These are phyloP conservation scores for Chimonanthus salicifolius DNA, from an alignment of 164 flowering plant species.

Conservation along the genomic window DNA sequence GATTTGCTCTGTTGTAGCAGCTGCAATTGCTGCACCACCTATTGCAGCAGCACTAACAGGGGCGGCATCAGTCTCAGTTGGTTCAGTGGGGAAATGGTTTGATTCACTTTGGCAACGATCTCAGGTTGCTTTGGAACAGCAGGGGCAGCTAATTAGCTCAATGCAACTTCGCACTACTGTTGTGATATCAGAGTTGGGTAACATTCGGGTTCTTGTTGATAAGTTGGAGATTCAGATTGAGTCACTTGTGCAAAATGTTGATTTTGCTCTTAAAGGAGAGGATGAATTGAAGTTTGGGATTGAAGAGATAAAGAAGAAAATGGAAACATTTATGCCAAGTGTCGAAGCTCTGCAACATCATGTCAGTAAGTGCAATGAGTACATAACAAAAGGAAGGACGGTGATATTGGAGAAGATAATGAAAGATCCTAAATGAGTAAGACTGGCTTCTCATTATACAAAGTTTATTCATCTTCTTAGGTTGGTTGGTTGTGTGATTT, in stretches of 20 bases:
- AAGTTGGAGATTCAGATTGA: slow-evolving; percentile 49
- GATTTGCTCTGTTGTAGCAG: slow-evolving; percentile 81
- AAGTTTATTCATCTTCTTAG: not conserved
- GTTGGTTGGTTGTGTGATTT: not conserved
- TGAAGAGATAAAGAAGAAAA: slow-evolving; percentile 67
- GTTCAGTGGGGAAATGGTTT: slow-evolving; percentile 80
- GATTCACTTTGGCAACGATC: slow-evolving; percentile 59
- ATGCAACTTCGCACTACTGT: slow-evolving; percentile 54
- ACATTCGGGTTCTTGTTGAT: slow-evolving; percentile 52
- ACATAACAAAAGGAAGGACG: slow-evolving; percentile 55
- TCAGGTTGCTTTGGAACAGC: slow-evolving; percentile 48
- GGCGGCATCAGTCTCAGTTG: slow-evolving; percentile 62
- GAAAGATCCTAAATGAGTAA: slow-evolving; percentile 35
- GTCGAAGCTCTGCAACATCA: slow-evolving; percentile 50
- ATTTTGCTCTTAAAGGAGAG: slow-evolving; percentile 46
- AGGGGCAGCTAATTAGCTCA: slow-evolving; percentile 46
- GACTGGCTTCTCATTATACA: slow-evolving; percentile 4
- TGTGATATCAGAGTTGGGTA: slow-evolving; percentile 61
- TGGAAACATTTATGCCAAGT: slow-evolving; percentile 44
- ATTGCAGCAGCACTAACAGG: slow-evolving; percentile 66
- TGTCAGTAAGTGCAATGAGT: slow-evolving; percentile 54
- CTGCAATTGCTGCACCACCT: slow-evolving; percentile 77
- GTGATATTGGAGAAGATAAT: slow-evolving; percentile 65
- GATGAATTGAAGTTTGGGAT: slow-evolving; percentile 54
- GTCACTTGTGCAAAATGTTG: slow-evolving; percentile 43